Evolutionary conservation across 1,284 basidiomycete species (phyloP).

Genomic region (Trametes sp.): DNA sequence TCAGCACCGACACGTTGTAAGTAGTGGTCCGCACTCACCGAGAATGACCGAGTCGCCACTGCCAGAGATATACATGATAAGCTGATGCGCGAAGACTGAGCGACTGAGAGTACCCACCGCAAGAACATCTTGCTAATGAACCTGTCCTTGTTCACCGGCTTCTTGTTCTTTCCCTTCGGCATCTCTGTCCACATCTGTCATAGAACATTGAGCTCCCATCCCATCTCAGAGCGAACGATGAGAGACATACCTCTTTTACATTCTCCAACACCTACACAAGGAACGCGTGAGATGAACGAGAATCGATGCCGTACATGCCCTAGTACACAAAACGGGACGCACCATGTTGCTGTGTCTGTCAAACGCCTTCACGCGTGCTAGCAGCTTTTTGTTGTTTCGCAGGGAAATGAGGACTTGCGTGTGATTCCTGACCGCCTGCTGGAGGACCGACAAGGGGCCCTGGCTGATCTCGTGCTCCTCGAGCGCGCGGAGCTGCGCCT

Average conservation of each 20-base stretch:
- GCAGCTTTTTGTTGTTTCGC: conserved; percentile 98
- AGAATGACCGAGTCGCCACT: conserved; percentile 96
- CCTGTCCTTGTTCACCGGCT: conserved; percentile 98
- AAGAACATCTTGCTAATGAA: conserved; percentile 99
- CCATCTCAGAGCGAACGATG: background rate
- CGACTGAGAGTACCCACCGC: conserved; percentile 56
- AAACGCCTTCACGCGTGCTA: conserved; percentile 98
- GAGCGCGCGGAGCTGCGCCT: conserved; percentile 93
- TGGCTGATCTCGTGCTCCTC: conserved; percentile 98
- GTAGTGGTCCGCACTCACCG: conserved; percentile 59
- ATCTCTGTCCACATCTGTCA: conserved; percentile 97
- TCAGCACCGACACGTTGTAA: conserved; percentile 9
- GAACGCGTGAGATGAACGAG: background rate
- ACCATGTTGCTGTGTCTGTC: conserved; percentile 99
- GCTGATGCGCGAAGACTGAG: background rate
- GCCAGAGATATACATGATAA: conserved; percentile 25
- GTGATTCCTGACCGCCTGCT: conserved; percentile 98
- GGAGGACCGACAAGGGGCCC: conserved; percentile 96
- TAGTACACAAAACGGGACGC: conserved; percentile 36
- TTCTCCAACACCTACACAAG: conserved; percentile 86
- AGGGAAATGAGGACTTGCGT: conserved; percentile 97
- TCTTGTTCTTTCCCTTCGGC: conserved; percentile 98
- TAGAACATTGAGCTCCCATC: conserved; percentile 11
- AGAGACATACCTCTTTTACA: conserved; percentile 84
- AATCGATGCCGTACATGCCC: too few relatives aligned